These are phyloP conservation scores for Jasminum sambac DNA, from an alignment of 257 asterid genomes.

Conservation along the genomic window DNA sequence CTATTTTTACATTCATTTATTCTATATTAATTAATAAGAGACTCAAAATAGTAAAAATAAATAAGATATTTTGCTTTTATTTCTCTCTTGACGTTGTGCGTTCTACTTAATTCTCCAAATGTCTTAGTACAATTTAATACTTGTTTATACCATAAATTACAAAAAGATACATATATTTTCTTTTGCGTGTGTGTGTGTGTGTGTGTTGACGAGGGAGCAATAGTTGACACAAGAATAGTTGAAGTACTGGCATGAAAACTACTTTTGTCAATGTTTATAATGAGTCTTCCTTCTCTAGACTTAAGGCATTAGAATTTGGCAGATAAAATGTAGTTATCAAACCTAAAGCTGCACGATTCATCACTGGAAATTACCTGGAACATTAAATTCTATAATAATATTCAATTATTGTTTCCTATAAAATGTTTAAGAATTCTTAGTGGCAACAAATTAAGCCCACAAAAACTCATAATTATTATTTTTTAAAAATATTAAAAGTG, in stretches of 20 bases:
- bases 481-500: too few relatives aligned
- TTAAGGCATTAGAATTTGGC: not conserved
- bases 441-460: not conserved
- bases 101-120: too few relatives aligned
- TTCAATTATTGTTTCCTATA: not conserved
- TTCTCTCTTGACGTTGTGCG: too few relatives aligned
- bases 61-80: too few relatives aligned
- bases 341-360: constrained; percentile 7
- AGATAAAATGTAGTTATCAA: constrained; percentile 14
- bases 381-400: constrained; percentile 3
- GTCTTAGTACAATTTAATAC: too few relatives aligned
- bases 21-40: too few relatives aligned
- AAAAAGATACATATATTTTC: too few relatives aligned
- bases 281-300: not conserved
- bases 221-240: constrained; percentile 16
- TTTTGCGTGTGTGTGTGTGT: not conserved
- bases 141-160: too few relatives aligned
- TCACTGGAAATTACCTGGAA: constrained; percentile 4
- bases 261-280: not conserved
- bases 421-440: not conserved
- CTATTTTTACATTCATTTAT: too few relatives aligned
- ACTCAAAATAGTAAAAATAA: too few relatives aligned
- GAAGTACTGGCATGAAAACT: not conserved
- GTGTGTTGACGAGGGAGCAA: constrained; percentile 6
- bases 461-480: too few relatives aligned